Percentiles rank a stretch among this genome's conserved stretches.
These are phyloP conservation scores for Hyaloscypha variabilis DNA, from an alignment of 495 filamentous ascomycete genomes.

Conservation along the genomic window DNA sequence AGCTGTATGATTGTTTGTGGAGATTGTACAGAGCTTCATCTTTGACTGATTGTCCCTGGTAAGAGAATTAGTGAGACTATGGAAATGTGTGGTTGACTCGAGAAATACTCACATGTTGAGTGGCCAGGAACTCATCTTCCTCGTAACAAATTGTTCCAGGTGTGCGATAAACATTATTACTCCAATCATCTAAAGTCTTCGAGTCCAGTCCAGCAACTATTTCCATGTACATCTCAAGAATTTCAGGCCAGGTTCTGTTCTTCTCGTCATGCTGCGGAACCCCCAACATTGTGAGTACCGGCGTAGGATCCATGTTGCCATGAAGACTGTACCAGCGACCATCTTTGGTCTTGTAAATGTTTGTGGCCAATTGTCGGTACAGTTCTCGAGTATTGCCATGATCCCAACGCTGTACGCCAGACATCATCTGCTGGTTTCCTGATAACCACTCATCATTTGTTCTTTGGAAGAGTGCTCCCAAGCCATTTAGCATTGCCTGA, in stretches of 20 bases:
- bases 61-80: not conserved
- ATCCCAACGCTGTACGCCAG: conserved; percentile 3
- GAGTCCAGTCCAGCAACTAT: not conserved
- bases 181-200: conserved; percentile 3
- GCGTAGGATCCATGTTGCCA: conserved; percentile 3
- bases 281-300: not conserved
- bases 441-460: not conserved
- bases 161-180: conserved; percentile 6
- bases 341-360: conserved; percentile 9
- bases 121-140: not conserved
- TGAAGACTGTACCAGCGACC: not conserved
- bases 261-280: conserved; percentile 2
- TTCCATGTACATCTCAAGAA: conserved; percentile 1
- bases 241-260: not conserved
- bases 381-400: conserved; percentile 1
- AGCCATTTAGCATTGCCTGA: not conserved
- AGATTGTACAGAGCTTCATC: not conserved
- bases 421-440: conserved; percentile 2
- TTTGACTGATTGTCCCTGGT: conserved; percentile 3
- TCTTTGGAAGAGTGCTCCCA: not conserved
- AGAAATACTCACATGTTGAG: conserved; percentile 2
- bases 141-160: conserved; percentile 4
- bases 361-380: conserved; percentile 5
- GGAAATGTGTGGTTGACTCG: not conserved
- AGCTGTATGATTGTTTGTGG: not conserved